Conservation (phyloP, 352 stramenopile species). For the Phytophthora crassamura region DNA sequence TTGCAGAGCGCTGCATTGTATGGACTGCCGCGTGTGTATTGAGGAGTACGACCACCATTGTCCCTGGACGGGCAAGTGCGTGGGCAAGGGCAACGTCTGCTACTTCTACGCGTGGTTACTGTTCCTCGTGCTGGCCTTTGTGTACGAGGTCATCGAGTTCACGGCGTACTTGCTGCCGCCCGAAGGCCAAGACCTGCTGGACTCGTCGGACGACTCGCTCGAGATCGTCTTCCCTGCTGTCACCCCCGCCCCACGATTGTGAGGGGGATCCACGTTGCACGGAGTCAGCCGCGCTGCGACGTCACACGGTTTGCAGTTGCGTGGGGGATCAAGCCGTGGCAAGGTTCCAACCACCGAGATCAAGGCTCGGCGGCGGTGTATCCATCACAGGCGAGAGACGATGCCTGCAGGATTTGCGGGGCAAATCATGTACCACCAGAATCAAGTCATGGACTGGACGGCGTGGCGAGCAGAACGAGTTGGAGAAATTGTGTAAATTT, state of each 20-base stretch:
- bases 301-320: too few species aligned
- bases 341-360: constrained; percentile 14
- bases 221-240: constrained; percentile 34
- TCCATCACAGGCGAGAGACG: constrained; percentile 4
- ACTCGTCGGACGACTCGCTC: constrained; percentile 47
- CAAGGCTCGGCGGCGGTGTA: background rate
- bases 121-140: constrained; percentile 86
- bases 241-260: constrained; percentile 19
- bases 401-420: constrained; percentile 25
- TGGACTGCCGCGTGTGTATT: constrained; percentile 90
- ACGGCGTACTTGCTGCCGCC: constrained; percentile 84
- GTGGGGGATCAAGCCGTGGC: background rate
- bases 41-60: constrained; percentile 93
- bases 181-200: constrained; percentile 46
- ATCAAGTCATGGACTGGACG: constrained; percentile 21
- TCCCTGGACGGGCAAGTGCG: constrained; percentile 93
- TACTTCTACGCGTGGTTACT: constrained; percentile 89
- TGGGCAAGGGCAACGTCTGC: constrained; percentile 79
- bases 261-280: constrained; percentile 23
- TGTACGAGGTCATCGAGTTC: constrained; percentile 91
- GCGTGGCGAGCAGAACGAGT: constrained; percentile 10
- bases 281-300: constrained; percentile 10
- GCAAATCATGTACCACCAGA: constrained; percentile 33
- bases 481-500: constrained; percentile 12
- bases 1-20: constrained; percentile 79